Evolutionary conservation across 371 early-diverging fungal species (phyloP).

Genomic region (Mucor piriformis): DNA sequence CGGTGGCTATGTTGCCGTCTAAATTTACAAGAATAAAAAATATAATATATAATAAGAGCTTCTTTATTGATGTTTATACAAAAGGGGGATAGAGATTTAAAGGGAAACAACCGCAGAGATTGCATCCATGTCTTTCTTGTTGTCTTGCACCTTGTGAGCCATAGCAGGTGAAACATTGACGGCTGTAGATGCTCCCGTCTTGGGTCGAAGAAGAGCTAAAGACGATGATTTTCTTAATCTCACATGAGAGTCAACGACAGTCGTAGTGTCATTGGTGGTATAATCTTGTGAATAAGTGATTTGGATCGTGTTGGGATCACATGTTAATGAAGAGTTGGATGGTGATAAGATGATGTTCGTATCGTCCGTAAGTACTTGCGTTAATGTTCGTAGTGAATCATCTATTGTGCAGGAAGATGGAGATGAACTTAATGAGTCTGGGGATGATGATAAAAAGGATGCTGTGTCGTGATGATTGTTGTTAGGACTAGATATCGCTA

Average conservation of each 20-base stretch:
- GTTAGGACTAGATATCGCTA: slow-evolving; percentile 1
- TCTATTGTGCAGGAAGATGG: slow-evolving; percentile 14
- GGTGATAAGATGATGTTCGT: slow-evolving; percentile 1
- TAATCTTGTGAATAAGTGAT: slow-evolving; percentile 10
- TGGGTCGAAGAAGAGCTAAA: slow-evolving; percentile 21
- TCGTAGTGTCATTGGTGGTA: background rate
- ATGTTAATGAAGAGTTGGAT: slow-evolving; percentile 5
- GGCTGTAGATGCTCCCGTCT: slow-evolving; percentile 30
- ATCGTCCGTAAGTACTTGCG: slow-evolving; percentile 8
- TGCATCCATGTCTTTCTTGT: background rate
- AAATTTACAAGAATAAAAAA: background rate
- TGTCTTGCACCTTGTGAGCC: slow-evolving; percentile 17
- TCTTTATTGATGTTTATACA: no score
- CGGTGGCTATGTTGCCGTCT: slow-evolving; percentile 55
- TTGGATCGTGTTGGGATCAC: slow-evolving; percentile 16
- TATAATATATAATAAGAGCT: no score
- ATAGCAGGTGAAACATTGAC: slow-evolving; percentile 30
- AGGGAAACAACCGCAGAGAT: background rate
- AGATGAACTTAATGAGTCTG: slow-evolving; percentile 14
- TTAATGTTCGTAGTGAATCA: slow-evolving; percentile 11
- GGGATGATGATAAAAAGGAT: slow-evolving; percentile 18
- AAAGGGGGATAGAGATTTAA: background rate
- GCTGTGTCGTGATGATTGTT: background rate
- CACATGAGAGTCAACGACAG: background rate
- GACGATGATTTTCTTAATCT: slow-evolving; percentile 26